Conservation (phyloP, 805 yeast species). For the Myxozyma sirexii region DNA sequence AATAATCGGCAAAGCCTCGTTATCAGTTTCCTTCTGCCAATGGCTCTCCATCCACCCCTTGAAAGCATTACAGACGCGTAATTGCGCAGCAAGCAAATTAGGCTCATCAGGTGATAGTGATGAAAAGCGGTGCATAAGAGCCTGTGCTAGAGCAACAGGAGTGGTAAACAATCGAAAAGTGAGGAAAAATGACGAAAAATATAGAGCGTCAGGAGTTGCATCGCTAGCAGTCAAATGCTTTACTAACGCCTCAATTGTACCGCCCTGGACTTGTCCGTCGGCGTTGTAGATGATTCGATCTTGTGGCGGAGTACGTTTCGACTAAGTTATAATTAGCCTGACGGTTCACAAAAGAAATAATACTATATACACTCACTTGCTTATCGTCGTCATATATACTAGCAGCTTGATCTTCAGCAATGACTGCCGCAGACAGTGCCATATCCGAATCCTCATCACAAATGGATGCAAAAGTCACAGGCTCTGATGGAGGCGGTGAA, state of each 20-base stretch:
- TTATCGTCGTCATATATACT: background rate
- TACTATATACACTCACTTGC: background rate
- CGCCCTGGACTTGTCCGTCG: slow-evolving; percentile 78
- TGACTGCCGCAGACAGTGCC: background rate
- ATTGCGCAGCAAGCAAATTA: slow-evolving; percentile 21
- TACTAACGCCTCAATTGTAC: slow-evolving; percentile 73
- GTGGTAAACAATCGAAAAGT: slow-evolving; percentile 76
- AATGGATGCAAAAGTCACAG: background rate
- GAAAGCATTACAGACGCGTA: slow-evolving; percentile 61
- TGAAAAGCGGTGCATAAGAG: slow-evolving; percentile 66
- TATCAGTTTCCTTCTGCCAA: slow-evolving; percentile 52
- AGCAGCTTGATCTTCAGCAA: slow-evolving; percentile 2
- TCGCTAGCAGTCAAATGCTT: slow-evolving; percentile 80
- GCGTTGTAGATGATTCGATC: slow-evolving; percentile 53
- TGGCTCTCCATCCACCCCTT: slow-evolving; percentile 88
- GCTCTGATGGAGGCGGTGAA: slow-evolving; percentile 10
- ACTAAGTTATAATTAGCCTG: too few relatives aligned
- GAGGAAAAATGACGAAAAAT: slow-evolving; percentile 67
- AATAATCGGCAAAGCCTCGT: slow-evolving; percentile 32
- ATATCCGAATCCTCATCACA: background rate
- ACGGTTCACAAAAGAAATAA: background rate
- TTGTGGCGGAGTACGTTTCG: slow-evolving; percentile 14
- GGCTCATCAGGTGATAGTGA: slow-evolving; percentile 30
- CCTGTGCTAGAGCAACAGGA: slow-evolving; percentile 60
- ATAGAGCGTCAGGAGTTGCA: slow-evolving; percentile 55